phyloP scores from a whole-genome alignment of 78 protist genomes.

The Dictyostelium intermedium region DNA sequence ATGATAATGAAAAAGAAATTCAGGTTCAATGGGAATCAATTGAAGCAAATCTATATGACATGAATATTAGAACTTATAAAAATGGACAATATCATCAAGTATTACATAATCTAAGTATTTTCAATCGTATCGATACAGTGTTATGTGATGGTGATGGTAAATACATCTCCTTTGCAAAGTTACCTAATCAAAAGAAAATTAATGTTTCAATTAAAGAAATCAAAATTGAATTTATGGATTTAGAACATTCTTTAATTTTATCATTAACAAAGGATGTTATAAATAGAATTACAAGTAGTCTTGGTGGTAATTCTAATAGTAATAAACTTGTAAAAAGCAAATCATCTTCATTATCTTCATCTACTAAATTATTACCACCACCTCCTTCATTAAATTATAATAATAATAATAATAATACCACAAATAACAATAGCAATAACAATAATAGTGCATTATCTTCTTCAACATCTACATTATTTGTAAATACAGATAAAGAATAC shows the following conservation, averaged over 20 bases:
- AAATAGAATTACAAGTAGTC: conserved; percentile 4
- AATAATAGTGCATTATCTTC: neutral
- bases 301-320: neutral
- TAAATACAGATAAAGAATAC: conserved; percentile 9
- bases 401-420: neutral
- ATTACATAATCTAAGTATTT: conserved; percentile 36
- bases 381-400: neutral
- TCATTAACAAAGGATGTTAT: conserved; percentile 57
- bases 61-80: conserved; percentile 57
- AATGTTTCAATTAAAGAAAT: conserved; percentile 29
- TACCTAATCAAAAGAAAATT: conserved; percentile 18
- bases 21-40: conserved; percentile 53
- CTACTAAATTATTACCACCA: neutral
- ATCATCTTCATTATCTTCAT: neutral
- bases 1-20: neutral
- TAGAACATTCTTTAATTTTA: conserved; percentile 58
- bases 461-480: neutral
- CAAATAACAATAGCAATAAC: neutral
- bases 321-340: neutral
- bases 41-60: conserved; percentile 32
- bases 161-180: neutral
- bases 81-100: conserved; percentile 44
- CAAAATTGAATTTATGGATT: conserved; percentile 37
- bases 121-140: neutral
- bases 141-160: neutral